These are phyloP conservation scores for Pythium utonaiense DNA, from an alignment of 352 stramenopile species.

Conservation along the genomic window DNA sequence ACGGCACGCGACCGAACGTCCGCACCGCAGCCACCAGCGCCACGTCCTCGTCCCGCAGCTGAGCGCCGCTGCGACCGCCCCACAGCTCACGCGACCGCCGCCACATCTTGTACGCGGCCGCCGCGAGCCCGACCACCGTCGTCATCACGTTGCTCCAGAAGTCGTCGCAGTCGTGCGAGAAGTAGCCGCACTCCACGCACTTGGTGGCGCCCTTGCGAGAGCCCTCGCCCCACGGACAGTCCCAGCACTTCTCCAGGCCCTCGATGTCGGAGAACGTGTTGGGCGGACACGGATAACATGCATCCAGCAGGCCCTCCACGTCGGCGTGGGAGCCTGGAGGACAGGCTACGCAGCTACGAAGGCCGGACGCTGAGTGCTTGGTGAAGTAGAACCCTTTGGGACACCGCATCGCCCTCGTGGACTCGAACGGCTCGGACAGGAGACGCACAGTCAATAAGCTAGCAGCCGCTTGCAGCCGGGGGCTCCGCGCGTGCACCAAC, in stretches of 20 bases:
- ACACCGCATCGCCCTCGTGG: constrained; percentile 14
- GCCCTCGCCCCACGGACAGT: constrained; percentile 36
- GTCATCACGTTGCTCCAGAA: constrained; percentile 54
- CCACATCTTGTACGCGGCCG: constrained; percentile 22
- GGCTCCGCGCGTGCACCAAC: neutral
- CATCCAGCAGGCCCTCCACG: constrained; percentile 25
- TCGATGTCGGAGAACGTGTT: constrained; percentile 35
- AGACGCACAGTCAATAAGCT: constrained; percentile 1
- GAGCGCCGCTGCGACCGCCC: constrained; percentile 25
- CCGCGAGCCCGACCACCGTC: constrained; percentile 22
- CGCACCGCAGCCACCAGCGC: constrained; percentile 48
- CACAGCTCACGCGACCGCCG: constrained; percentile 29
- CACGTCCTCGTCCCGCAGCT: constrained; percentile 36
- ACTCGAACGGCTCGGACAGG: constrained; percentile 4
- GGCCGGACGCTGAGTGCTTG: neutral
- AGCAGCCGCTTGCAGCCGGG: neutral
- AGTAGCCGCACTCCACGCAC: constrained; percentile 50
- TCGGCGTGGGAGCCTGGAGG: constrained; percentile 30
- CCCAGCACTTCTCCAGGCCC: constrained; percentile 35
- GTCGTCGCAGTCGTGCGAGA: constrained; percentile 44
- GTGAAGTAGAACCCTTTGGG: constrained; percentile 17
- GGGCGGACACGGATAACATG: constrained; percentile 34
- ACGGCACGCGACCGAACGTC: constrained; percentile 42
- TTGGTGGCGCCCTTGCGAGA: constrained; percentile 26
- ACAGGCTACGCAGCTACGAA: constrained; percentile 27